A percentile compares a stretch with the other conserved stretches of the same genome.
Evolutionary conservation across 345 rosid genomes (phyloP).

Genomic region (Boechera retrofracta): DNA sequence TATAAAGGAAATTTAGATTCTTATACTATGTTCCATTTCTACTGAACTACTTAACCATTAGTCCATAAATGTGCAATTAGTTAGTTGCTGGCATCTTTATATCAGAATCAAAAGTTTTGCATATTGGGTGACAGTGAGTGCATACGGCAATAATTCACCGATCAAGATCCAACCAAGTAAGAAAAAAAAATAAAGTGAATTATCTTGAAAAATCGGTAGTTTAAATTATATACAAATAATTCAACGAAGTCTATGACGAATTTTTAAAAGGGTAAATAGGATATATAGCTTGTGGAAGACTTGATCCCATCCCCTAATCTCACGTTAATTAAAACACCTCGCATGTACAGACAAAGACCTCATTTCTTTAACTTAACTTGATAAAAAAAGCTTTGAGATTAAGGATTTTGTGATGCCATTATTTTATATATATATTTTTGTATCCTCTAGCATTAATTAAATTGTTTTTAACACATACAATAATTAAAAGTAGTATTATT

Average conservation of each 20-base stretch:
- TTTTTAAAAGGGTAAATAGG: slow-evolving; percentile 14
- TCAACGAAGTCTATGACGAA: slow-evolving; percentile 23
- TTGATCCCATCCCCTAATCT: slow-evolving; percentile 46
- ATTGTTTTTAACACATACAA: slow-evolving; percentile 17
- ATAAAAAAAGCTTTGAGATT: background rate
- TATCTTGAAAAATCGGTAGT: background rate
- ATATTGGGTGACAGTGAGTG: slow-evolving; percentile 1
- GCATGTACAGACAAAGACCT: slow-evolving; percentile 48
- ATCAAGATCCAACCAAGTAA: background rate
- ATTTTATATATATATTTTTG: background rate
- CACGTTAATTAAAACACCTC: slow-evolving; percentile 46
- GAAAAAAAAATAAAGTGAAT: background rate
- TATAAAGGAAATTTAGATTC: background rate
- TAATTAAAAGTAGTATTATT: slow-evolving; percentile 44
- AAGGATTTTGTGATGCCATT: slow-evolving; percentile 32
- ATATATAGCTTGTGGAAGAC: slow-evolving; percentile 37
- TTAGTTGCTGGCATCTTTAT: slow-evolving; percentile 33
- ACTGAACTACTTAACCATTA: slow-evolving; percentile 22
- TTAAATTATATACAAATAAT: background rate
- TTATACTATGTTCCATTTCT: slow-evolving; percentile 7
- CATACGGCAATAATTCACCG: background rate
- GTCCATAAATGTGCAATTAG: slow-evolving; percentile 39
- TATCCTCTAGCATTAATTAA: slow-evolving; percentile 33
- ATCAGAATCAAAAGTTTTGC: background rate
- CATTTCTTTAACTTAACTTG: slow-evolving; percentile 31